These are phyloP conservation scores for Apostasia shenzhenica DNA, from an alignment of 106 monocot genomes.

Conservation along the genomic window DNA sequence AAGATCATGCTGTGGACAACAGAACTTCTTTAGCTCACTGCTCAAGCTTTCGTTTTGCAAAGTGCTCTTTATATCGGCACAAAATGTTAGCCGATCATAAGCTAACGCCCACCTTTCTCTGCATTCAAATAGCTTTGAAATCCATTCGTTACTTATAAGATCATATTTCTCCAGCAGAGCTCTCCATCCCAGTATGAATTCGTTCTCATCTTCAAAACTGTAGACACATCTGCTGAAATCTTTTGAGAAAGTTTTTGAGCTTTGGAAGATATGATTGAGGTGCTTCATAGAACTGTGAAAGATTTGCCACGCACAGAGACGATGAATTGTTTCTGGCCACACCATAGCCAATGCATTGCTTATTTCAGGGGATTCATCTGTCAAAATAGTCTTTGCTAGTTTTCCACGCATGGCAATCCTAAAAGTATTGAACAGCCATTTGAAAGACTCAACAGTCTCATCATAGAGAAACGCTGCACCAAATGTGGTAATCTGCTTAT, in stretches of 20 bases:
- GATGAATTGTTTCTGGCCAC: constrained; percentile 22
- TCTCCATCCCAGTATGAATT: constrained; percentile 23
- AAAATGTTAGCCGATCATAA: constrained; percentile 24
- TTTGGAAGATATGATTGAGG: constrained; percentile 17
- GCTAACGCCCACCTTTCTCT: constrained; percentile 15
- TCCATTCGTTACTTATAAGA: constrained; percentile 27
- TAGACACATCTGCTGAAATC: constrained; percentile 22
- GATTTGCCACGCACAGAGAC: constrained; percentile 23
- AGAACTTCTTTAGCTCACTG: constrained; percentile 15
- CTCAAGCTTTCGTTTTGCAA: constrained; percentile 17
- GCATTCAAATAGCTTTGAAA: constrained; percentile 17
- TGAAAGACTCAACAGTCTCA: constrained; percentile 25
- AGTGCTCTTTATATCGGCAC: constrained; percentile 19
- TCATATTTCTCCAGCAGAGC: constrained; percentile 20
- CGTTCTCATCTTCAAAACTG: constrained; percentile 18
- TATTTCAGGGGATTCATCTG: constrained; percentile 11
- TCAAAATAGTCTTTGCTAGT: constrained; percentile 21
- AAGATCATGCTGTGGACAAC: constrained; percentile 11
- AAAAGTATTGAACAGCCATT: constrained; percentile 26
- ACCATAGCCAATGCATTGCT: constrained; percentile 15
- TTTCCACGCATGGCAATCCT: constrained; percentile 27
- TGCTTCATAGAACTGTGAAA: constrained; percentile 19
- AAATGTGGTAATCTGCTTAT: constrained; percentile 18
- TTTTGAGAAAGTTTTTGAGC: constrained; percentile 23
- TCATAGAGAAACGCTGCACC: constrained; percentile 27